These are phyloP conservation scores for Yamadazyma mexicana DNA, from an alignment of 1,139 yeast genomes.

Conservation along the genomic window DNA sequence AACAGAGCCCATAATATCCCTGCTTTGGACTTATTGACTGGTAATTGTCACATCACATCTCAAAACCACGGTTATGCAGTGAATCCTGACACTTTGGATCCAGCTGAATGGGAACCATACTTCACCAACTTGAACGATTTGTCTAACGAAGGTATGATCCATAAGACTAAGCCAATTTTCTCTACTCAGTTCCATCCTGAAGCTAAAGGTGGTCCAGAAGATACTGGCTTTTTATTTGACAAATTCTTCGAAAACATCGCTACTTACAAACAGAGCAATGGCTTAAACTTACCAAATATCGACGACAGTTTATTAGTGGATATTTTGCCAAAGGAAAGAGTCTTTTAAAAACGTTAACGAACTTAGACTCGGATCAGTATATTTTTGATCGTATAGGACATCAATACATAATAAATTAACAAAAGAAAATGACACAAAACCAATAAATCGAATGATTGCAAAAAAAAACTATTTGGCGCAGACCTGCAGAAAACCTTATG, in stretches of 20 bases:
- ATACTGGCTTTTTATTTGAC: conserved; percentile 87
- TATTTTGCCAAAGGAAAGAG: conserved; percentile 84
- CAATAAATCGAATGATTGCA: conserved; percentile 13
- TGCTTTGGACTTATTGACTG: conserved; percentile 84
- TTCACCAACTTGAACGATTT: conserved; percentile 92
- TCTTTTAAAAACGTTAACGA: conserved; percentile 25
- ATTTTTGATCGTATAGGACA: conserved; percentile 2
- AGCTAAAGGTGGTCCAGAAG: conserved; percentile 98
- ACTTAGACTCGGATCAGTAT: too few species aligned
- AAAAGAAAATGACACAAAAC: conserved; percentile 2
- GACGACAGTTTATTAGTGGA: conserved; percentile 68
- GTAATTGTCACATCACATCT: conserved; percentile 94
- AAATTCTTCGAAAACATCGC: conserved; percentile 75
- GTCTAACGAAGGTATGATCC: conserved; percentile 97
- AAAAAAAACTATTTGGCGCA: too few species aligned
- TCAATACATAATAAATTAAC: background rate
- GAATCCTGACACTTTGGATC: conserved; percentile 70
- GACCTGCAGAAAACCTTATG: conserved; percentile 2
- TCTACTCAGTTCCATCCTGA: conserved; percentile 99
- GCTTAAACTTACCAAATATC: conserved; percentile 45
- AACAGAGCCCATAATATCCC: conserved; percentile 99
- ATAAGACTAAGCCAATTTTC: conserved; percentile 80
- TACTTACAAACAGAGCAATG: conserved; percentile 48
- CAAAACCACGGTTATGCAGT: conserved; percentile 99
- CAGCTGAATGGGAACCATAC: conserved; percentile 73